Evolutionary conservation across 176 grass and related monocot genomes (phyloP).

Genomic region (Musa itinerans): DNA sequence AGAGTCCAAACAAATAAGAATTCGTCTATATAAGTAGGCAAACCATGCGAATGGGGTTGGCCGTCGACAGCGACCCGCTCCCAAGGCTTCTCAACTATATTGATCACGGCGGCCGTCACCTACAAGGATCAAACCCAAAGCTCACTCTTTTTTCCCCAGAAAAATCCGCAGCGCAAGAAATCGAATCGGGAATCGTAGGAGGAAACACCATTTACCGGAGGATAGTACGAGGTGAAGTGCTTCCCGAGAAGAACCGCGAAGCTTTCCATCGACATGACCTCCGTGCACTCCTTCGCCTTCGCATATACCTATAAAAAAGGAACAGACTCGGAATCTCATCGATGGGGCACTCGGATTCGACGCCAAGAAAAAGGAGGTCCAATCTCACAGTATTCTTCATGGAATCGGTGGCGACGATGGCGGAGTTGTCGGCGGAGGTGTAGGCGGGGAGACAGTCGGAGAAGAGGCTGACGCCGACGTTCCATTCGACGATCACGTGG

Average conservation of each 20-base stretch:
- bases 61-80: conserved; percentile 64
- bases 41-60: conserved; percentile 77
- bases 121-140: conserved; percentile 18
- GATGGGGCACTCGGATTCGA: neutral
- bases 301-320: conserved; percentile 56
- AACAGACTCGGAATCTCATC: neutral
- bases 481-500: conserved; percentile 76
- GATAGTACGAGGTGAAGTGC: conserved; percentile 65
- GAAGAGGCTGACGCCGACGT: conserved; percentile 56
- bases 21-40: neutral
- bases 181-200: neutral
- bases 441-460: conserved; percentile 86
- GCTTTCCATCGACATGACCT: conserved; percentile 61
- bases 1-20: neutral
- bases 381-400: conserved; percentile 80
- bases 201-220: conserved; percentile 35
- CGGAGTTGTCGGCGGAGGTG: conserved; percentile 77
- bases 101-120: conserved; percentile 64
- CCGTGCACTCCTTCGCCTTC: conserved; percentile 82
- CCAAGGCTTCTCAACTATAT: conserved; percentile 77
- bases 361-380: neutral
- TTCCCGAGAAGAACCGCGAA: conserved; percentile 70
- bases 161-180: neutral
- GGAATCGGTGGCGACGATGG: conserved; percentile 87
- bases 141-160: neutral